Base-by-base conservation (phyloP, 1,139 yeast species). In the Kodamaea suecica region DNA sequence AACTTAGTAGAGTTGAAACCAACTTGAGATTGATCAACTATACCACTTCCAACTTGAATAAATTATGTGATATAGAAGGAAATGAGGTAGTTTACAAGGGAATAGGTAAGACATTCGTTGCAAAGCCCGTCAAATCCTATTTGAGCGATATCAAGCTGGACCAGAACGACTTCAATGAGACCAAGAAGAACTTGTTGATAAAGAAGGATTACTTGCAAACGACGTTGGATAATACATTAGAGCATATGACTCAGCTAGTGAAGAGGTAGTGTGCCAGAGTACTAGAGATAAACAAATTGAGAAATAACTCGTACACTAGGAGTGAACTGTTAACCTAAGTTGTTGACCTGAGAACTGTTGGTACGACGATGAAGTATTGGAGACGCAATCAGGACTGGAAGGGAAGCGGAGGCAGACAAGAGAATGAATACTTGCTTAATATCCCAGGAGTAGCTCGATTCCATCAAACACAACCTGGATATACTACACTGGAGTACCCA, bases 51-150 rank as follows among this genome's bases (percentile, higher is more conserved):
- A 81, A 81, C 44, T 63, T 86, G 39, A 65, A 64, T 29, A 44
- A 51, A 34, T 48, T 63, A 26, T 69, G 76, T 35, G 55, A 48
- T 20, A 42, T 49, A 5, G 47, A 59, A 16, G 59, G 59, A 3
- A 59, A 62, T 23, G 73, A 77, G 14, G 54, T 57, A 2, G 90
- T 88, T 4, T 88, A 95, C 94, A 79, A 85, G 53, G 87, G 95
- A 2, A 75, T 86, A 20, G 96, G 96, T 15, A 84, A 84, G 59
- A 77, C 87, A 42, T 84, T 82, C 53, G 61, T 83, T 7, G 50
- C 60, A 23, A 61, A 61, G 3, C 63, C 71, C 16, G 67, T 66
- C 3, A 49, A 57, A 8, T 58, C 64, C 3, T 84, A 85, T 55
- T 56, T 74, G 36, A 51, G 57, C 11, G 70, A 70, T 32, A 60